Evolutionary conservation across 1,284 basidiomycete genomes (phyloP).

Genomic region (Leccinum pachyderme): DNA sequence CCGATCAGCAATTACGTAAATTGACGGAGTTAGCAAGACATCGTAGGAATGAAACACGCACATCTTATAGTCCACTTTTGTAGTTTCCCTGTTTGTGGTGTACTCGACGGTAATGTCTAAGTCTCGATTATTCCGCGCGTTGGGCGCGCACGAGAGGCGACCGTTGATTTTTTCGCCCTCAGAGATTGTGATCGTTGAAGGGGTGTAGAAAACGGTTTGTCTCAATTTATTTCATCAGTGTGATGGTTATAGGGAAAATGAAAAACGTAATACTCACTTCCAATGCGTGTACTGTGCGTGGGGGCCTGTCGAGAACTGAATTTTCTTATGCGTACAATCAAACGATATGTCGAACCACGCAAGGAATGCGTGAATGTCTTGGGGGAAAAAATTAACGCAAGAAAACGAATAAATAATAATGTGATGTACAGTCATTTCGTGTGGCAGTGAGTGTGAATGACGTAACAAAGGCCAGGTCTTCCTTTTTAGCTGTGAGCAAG

Average conservation of each 20-base stretch:
- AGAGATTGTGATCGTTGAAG: slow-evolving; percentile 64
- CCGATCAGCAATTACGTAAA: slow-evolving; percentile 53
- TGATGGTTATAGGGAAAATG: background rate
- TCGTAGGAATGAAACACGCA: slow-evolving; percentile 48
- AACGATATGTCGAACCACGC: slow-evolving; percentile 99
- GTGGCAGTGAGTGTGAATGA: slow-evolving; percentile 84
- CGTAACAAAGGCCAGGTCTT: slow-evolving; percentile 86
- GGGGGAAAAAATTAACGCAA: slow-evolving; percentile 3
- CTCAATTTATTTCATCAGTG: slow-evolving; percentile 36
- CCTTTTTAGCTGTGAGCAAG: slow-evolving; percentile 90
- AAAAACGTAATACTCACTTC: slow-evolving; percentile 64
- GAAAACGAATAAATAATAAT: slow-evolving; percentile 3
- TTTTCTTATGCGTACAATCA: slow-evolving; percentile 94
- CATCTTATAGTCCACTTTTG: slow-evolving; percentile 72
- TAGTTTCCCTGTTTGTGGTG: slow-evolving; percentile 40
- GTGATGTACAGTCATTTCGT: slow-evolving; percentile 84
- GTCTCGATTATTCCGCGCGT: slow-evolving; percentile 88
- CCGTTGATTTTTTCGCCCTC: slow-evolving; percentile 76
- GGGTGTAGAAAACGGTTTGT: slow-evolving; percentile 97
- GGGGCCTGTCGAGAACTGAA: slow-evolving; percentile 93
- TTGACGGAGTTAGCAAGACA: slow-evolving; percentile 7
- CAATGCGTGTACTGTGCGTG: slow-evolving; percentile 97
- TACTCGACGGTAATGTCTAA: slow-evolving; percentile 86
- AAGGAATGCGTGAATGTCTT: slow-evolving; percentile 97
- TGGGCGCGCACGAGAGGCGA: slow-evolving; percentile 76